These are phyloP conservation scores for Galerina sulciceps DNA, from an alignment of 768 basidiomycete genomes.

Conservation along the genomic window DNA sequence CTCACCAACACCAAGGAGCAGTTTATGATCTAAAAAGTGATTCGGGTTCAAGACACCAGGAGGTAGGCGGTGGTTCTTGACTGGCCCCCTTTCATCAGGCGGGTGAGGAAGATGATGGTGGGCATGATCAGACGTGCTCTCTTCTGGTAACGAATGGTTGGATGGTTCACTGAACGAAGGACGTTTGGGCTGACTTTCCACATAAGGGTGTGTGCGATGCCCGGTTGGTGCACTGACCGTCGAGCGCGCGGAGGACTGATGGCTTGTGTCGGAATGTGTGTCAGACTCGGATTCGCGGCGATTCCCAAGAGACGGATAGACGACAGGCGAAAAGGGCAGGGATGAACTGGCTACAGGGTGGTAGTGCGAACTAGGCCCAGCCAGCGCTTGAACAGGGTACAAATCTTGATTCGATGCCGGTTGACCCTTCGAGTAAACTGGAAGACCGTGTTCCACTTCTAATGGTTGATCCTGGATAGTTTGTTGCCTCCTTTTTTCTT, in stretches of 20 bases:
- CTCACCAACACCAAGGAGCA: constrained; percentile 68
- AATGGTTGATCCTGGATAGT: not conserved
- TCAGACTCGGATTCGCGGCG: constrained; percentile 21
- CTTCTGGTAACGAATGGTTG: not conserved
- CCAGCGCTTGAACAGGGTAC: no score
- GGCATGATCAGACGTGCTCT: constrained; percentile 1
- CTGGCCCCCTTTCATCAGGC: not conserved
- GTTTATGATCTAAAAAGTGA: constrained; percentile 61
- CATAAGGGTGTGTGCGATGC: not conserved
- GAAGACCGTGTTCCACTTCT: not conserved
- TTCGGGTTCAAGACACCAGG: constrained; percentile 38
- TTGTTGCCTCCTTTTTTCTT: constrained; percentile 10
- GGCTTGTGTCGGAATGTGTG: constrained; percentile 19
- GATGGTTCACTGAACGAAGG: not conserved
- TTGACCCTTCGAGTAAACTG: not conserved
- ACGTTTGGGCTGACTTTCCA: not conserved
- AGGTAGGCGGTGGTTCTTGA: not conserved
- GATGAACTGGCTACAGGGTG: not conserved
- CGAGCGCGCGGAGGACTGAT: constrained; percentile 18
- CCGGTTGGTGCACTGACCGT: constrained; percentile 5
- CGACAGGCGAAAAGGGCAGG: constrained; percentile 3
- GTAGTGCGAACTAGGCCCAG: no score
- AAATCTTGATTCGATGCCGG: no score
- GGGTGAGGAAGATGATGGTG: not conserved
- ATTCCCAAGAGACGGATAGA: constrained; percentile 17